phyloP scores from a whole-genome alignment of 805 yeast species.

The Candida incommunis region DNA sequence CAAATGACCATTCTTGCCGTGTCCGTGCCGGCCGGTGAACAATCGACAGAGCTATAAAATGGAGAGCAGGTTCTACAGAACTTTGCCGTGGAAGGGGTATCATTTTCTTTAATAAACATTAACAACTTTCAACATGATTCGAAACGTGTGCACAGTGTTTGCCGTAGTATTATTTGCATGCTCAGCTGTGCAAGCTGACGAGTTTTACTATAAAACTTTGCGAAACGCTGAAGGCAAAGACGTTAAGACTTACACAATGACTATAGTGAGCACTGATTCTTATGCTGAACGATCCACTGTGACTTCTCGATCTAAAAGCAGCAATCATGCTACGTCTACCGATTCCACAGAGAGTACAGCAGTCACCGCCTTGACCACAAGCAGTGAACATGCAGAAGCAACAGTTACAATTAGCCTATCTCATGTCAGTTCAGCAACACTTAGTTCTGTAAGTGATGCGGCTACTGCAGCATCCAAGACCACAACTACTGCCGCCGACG shows the following conservation, averaged over 20 bases:
- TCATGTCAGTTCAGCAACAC: not conserved
- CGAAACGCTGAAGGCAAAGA: not conserved
- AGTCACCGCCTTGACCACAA: not conserved
- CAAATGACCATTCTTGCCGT: no score
- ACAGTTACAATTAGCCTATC: not conserved
- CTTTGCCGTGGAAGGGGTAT: no score
- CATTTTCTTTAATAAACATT: no score
- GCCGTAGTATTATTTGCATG: not conserved
- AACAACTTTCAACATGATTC: no score
- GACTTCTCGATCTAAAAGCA: no score
- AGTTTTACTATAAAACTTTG: not conserved
- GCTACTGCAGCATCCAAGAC: not conserved
- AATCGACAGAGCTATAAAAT: no score
- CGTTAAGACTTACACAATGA: no score
- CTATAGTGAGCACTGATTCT: no score
- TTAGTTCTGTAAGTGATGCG: not conserved
- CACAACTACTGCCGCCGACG: not conserved
- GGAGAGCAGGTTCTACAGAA: no score
- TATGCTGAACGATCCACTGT: no score
- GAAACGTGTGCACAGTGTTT: no score
- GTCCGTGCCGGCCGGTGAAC: no score
- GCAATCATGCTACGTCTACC: not conserved
- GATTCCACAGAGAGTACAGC: not conserved
- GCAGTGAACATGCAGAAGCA: not conserved
- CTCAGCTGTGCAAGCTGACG: not conserved